Percentiles rank a stretch among this genome's conserved stretches.
These are phyloP conservation scores for Lactuca saligna DNA, from an alignment of 129 eudicot species.

Conservation along the genomic window DNA sequence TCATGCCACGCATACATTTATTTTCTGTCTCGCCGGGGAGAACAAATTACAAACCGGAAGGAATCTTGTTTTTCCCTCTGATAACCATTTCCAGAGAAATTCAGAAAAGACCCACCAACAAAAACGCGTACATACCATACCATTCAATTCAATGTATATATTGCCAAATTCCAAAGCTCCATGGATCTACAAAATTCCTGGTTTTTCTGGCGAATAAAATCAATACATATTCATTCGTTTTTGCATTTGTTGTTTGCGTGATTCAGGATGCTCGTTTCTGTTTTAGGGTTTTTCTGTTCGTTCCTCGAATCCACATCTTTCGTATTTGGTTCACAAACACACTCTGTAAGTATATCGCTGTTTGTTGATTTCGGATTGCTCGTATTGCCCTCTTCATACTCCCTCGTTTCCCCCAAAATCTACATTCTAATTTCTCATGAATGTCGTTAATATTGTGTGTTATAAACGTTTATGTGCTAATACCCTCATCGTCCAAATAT, in stretches of 20 bases:
- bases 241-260: constrained; percentile 10
- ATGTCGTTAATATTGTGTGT: constrained; percentile 6
- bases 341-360: constrained; percentile 20
- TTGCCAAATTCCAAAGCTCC: constrained; percentile 3
- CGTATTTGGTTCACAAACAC: constrained; percentile 15
- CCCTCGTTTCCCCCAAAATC: constrained; percentile 7
- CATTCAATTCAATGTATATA: constrained; percentile 2
- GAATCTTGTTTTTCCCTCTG: constrained; percentile 12
- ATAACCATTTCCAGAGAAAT: constrained; percentile 10
- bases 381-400: not conserved
- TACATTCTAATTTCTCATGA: constrained; percentile 1
- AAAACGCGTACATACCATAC: constrained; percentile 9
- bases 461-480: not conserved
- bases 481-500: not conserved
- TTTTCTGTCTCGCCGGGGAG: constrained; percentile 10
- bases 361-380: constrained; percentile 5
- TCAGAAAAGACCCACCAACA: constrained; percentile 20
- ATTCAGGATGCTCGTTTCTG: constrained; percentile 25
- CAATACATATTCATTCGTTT: constrained; percentile 9
- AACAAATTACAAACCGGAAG: constrained; percentile 28
- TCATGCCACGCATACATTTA: constrained; percentile 28
- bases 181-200: constrained; percentile 25
- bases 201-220: constrained; percentile 12
- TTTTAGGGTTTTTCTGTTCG: constrained; percentile 21
- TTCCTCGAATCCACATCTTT: constrained; percentile 5